These are phyloP conservation scores for Colletotrichum limetticola DNA, from an alignment of 2,329 filamentous ascomycete species.

Conservation along the genomic window DNA sequence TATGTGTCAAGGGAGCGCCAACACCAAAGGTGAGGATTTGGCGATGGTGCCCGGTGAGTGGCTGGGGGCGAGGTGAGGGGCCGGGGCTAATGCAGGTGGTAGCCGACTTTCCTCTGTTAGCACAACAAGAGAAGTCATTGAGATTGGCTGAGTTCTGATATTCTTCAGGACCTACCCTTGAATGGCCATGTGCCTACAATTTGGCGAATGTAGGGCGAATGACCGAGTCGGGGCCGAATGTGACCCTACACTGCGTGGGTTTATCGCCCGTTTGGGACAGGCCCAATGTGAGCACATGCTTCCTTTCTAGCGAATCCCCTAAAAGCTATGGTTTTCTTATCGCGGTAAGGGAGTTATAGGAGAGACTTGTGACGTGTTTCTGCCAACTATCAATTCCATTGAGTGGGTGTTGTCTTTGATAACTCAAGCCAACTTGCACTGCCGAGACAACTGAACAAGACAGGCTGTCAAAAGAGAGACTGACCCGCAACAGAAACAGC, in stretches of 20 bases:
- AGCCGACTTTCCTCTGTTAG: background rate
- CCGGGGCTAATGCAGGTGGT: conserved; percentile 32
- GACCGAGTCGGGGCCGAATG: conserved; percentile 30
- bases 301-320: background rate
- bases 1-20: background rate
- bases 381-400: background rate
- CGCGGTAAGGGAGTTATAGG: background rate
- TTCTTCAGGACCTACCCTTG: conserved; percentile 15
- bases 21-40: conserved; percentile 19
- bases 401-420: background rate
- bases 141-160: background rate
- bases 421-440: background rate
- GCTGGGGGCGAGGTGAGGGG: conserved; percentile 1
- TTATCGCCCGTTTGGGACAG: conserved; percentile 12
- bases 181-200: conserved; percentile 22
- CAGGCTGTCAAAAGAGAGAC: background rate
- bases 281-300: conserved; percentile 24
- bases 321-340: background rate
- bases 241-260: conserved; percentile 13
- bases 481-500: background rate
- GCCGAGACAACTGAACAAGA: too few relatives aligned
- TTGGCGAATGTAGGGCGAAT: conserved; percentile 3
- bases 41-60: conserved; percentile 25
- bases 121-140: background rate
- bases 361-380: background rate